phyloP scores from a whole-genome alignment of 176 grass and related monocot genomes.

The Metroxylon sagu region DNA sequence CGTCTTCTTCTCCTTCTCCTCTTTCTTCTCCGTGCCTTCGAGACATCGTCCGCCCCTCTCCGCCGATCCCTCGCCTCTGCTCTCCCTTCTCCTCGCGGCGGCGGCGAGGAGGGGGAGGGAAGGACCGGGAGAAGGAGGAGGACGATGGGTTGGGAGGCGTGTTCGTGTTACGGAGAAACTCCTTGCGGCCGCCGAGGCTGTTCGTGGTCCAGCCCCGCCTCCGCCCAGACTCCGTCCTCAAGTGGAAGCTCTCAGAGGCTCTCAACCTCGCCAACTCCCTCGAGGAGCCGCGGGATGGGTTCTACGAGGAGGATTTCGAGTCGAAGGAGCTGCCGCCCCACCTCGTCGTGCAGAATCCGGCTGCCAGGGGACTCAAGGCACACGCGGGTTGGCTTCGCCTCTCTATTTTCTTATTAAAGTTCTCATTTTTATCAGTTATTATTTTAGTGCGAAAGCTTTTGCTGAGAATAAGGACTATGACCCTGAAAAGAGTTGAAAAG shows the following conservation, averaged over 20 bases:
- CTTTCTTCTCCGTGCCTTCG: slow-evolving; percentile 18
- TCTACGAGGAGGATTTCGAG: slow-evolving; percentile 34
- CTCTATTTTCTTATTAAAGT: background rate
- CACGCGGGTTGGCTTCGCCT: slow-evolving; percentile 39
- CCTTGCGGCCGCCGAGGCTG: slow-evolving; percentile 46
- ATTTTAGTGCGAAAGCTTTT: too few species aligned
- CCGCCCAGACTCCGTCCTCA: slow-evolving; percentile 60
- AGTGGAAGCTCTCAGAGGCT: slow-evolving; percentile 77
- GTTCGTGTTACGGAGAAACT: slow-evolving; percentile 50
- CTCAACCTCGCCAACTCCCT: slow-evolving; percentile 91
- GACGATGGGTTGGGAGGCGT: slow-evolving; percentile 27
- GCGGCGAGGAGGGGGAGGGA: slow-evolving; percentile 30
- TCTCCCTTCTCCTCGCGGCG: slow-evolving; percentile 10
- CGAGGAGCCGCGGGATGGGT: slow-evolving; percentile 78
- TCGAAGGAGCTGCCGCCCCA: slow-evolving; percentile 46
- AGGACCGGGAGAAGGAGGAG: slow-evolving; percentile 27
- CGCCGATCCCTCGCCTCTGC: slow-evolving; percentile 7
- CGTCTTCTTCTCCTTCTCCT: slow-evolving; percentile 26
- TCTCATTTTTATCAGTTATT: background rate
- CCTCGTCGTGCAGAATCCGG: slow-evolving; percentile 80
- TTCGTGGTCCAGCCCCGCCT: slow-evolving; percentile 83
- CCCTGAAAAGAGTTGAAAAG: too few species aligned
- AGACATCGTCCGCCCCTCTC: background rate
- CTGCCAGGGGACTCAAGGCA: slow-evolving; percentile 37
- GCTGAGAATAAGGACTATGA: too few species aligned